Percentiles rank a stretch among this genome's conserved stretches.
phyloP scores from a whole-genome alignment of 805 yeast species.

The Lachancea cidri region DNA sequence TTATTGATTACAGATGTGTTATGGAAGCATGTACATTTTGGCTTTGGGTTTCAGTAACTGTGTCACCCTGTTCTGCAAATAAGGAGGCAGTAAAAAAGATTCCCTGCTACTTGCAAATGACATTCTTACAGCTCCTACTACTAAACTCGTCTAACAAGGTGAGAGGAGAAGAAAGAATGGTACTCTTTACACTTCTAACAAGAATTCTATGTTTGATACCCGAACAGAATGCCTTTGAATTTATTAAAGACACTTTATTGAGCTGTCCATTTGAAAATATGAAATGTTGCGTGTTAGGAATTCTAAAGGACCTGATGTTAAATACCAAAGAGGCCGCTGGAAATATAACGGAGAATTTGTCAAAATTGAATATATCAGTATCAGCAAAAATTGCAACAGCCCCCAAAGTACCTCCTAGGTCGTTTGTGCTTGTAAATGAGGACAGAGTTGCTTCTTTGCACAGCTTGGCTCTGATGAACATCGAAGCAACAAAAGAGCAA shows the following conservation, averaged over 20 bases:
- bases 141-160: conserved; percentile 34
- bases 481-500: conserved; percentile 27
- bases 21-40: conserved; percentile 32
- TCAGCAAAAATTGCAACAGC: neutral
- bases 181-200: conserved; percentile 57
- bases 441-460: conserved; percentile 41
- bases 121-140: conserved; percentile 41
- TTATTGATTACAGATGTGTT: conserved; percentile 19
- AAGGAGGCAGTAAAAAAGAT: conserved; percentile 15
- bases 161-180: conserved; percentile 36
- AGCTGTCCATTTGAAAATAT: conserved; percentile 62
- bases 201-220: conserved; percentile 55
- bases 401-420: conserved; percentile 35
- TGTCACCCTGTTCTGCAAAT: conserved; percentile 18
- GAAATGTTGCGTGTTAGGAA: conserved; percentile 55
- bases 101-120: conserved; percentile 32
- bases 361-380: conserved; percentile 3
- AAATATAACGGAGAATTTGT: conserved; percentile 1
- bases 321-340: conserved; percentile 20
- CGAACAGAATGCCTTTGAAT: conserved; percentile 52
- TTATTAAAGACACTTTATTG: conserved; percentile 57
- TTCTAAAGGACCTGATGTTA: conserved; percentile 61
- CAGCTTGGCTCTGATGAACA: conserved; percentile 36
- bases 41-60: conserved; percentile 34
- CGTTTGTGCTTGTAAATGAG: conserved; percentile 40